Evolutionary conservation across 2,329 filamentous ascomycete genomes (phyloP), one percentile per base, ranked within the genome.

Genomic region (Sporothrix protearum): DNA sequence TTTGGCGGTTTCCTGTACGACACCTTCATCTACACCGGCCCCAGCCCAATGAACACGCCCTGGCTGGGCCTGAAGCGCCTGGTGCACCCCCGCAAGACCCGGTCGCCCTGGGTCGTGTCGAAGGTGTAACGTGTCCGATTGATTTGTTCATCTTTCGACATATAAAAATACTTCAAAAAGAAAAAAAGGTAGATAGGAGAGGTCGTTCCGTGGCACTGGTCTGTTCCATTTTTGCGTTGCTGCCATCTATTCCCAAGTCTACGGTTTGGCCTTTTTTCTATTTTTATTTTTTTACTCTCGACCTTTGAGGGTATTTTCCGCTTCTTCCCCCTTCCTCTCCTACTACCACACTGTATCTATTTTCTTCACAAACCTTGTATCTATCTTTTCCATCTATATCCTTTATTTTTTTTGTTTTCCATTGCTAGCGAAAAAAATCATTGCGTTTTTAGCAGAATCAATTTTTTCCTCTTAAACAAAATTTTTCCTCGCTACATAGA

Each of bases 1-100:
- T 87, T 90, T 74, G 90, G 90, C 2, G 90, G 87, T 1, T 88
- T 89, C 77, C 75, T 92, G 30, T 92, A 92, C 77, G 89, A 92
- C 77, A 77, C 87, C 1, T 87, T 92, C 77, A 82, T 93, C 51
- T 93, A 89, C 77, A 91, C 88, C 0, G 91, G 91, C 3, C 80
- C 89, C n/a, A 91, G 86, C 75, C 90, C 90, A 0, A 83, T 93
- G 75, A 93, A 93, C 79, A 88, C 85, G 0, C 89, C 89, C 0
- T 89, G 83, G 80, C 78, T 91, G 76, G 90, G 90, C 0, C 76
- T 92, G n/a, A 84, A 85, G 75, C 82, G 86, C 33, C 76, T 90
- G 0, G 73, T 80, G 47, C 78, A 77, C 66, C 78, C 79, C 8
- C 78, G 76, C 53, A 72, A 70, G 47, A 30, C 78, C 77, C 57